Evolutionary conservation across 1,139 yeast genomes (phyloP).

Genomic region (Kodamaea suecica): DNA sequence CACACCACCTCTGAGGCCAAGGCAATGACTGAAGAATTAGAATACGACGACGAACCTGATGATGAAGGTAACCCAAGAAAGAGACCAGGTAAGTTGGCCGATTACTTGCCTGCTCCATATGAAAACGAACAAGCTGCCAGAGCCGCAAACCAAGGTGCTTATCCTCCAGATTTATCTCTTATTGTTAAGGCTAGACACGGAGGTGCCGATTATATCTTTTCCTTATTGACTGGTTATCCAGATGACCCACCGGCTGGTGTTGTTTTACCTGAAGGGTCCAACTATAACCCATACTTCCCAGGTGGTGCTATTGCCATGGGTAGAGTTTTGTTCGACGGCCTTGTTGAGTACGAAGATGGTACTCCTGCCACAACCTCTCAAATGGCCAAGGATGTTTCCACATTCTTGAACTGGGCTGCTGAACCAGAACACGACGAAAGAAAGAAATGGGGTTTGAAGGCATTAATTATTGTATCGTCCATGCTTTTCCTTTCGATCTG

Average conservation of each 20-base stretch:
- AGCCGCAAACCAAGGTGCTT: conserved; percentile 99
- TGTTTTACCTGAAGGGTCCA: conserved; percentile 83
- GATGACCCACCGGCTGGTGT: conserved; percentile 99
- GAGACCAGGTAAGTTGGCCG: conserved; percentile 98
- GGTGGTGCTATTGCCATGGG: conserved; percentile 99
- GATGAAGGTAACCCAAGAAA: conserved; percentile 98
- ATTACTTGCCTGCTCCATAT: conserved; percentile 92
- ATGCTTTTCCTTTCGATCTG: conserved; percentile 81
- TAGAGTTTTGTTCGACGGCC: conserved; percentile 93
- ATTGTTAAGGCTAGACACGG: conserved; percentile 99
- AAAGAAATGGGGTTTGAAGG: conserved; percentile 95
- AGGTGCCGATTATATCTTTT: conserved; percentile 91
- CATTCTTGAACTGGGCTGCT: conserved; percentile 96
- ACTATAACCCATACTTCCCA: conserved; percentile 99
- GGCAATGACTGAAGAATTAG: conserved; percentile 93
- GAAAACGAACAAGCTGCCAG: conserved; percentile 98
- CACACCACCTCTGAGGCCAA: conserved; percentile 90
- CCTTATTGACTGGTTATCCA: conserved; percentile 96
- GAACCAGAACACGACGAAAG: conserved; percentile 99
- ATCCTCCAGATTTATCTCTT: conserved; percentile 96
- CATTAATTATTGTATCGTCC: conserved; percentile 73
- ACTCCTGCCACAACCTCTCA: conserved; percentile 98
- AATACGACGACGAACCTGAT: conserved; percentile 98
- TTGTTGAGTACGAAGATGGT: conserved; percentile 98
- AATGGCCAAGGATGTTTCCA: conserved; percentile 97